Percentiles rank a stretch among this genome's conserved stretches.
phyloP scores from a whole-genome alignment of 495 filamentous ascomycete species.

The Penicillium malachiteum region DNA sequence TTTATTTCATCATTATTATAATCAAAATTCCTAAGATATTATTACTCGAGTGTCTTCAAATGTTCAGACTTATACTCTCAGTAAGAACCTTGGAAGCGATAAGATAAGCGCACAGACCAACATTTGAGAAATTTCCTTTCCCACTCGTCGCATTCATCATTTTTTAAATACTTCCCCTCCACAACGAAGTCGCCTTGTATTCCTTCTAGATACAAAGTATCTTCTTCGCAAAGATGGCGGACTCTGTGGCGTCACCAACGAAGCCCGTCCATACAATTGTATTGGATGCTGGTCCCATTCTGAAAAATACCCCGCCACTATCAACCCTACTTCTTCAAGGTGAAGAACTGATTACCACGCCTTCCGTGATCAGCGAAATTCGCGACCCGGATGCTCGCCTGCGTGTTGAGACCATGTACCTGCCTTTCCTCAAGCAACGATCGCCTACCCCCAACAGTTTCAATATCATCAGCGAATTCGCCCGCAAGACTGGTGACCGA shows the following conservation, averaged over 20 bases:
- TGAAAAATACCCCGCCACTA: slow-evolving; percentile 81
- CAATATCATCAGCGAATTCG: slow-evolving; percentile 78
- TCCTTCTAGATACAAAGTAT: background rate
- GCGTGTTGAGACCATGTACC: slow-evolving; percentile 75
- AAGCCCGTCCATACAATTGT: slow-evolving; percentile 82
- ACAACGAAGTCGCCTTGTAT: slow-evolving; percentile 2
- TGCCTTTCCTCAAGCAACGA: slow-evolving; percentile 79
- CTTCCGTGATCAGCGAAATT: slow-evolving; percentile 85
- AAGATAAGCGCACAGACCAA: slow-evolving; percentile 34
- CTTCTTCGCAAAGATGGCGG: slow-evolving; percentile 34
- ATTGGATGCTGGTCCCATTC: slow-evolving; percentile 86
- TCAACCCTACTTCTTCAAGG: slow-evolving; percentile 74
- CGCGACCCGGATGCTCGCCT: slow-evolving; percentile 77
- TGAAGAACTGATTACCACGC: slow-evolving; percentile 78
- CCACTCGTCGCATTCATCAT: background rate
- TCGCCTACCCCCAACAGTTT: slow-evolving; percentile 72
- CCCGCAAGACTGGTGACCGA: slow-evolving; percentile 84
- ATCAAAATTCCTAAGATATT: background rate
- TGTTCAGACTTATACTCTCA: background rate
- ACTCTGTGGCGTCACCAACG: slow-evolving; percentile 28
- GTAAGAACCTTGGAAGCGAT: slow-evolving; percentile 12
- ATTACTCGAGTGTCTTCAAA: background rate
- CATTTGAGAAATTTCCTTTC: slow-evolving; percentile 29
- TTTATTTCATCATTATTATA: no score
- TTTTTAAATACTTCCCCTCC: slow-evolving; percentile 6